Base-by-base conservation (phyloP, 2,329 filamentous ascomycete species). In the Cladosporium sp. region DNA sequence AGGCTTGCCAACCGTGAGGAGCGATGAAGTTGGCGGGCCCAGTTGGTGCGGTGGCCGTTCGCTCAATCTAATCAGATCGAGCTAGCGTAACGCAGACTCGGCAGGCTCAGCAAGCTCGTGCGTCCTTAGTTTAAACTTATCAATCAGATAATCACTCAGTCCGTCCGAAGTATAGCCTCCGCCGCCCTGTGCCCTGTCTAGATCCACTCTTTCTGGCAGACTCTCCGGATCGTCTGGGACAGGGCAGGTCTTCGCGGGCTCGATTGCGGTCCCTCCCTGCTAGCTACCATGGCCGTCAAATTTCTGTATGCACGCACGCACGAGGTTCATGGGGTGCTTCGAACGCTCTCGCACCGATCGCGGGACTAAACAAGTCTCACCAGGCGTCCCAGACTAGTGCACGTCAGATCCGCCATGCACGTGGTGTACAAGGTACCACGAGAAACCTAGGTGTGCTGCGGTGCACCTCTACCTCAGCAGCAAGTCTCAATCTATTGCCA, bases 21-120 rank as follows among this genome's bases (percentile, higher is more conserved):
- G 22, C 43, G 43, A 28, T 30, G 9, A 9, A 7, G 22, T 25
- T 17, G 22, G 25, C 1, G 28, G 38, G 19, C 50, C 50, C 20
- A 15, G 17, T 40, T 28, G n/a, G 25, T 34, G 9, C 37, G n/a
- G 22, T 19, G 22, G n/a, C n/a, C 34, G 15, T 30, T 55, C 51
- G 51, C 51, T 40, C 50, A 52, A 52, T 52, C 50, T 55, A 43
- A 55, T 55, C 39, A 55, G 51, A 55, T 55, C 25, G 51, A 43
- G 51, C 34, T 51, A 51, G 49, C 34, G 49, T 25, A 25, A 25
- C 25, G 47, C 47, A 51, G 17, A 30, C 15, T 51, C 40, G 39
- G 37, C 51, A 43, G 14, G 20, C 36, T 20, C 49, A 51, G 17
- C 19, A 8, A 12, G 51, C 37, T 34, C 51, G 52, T 55, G 52